phyloP scores from a whole-genome alignment of 352 stramenopile genomes.

The Plasmopara muralis region DNA sequence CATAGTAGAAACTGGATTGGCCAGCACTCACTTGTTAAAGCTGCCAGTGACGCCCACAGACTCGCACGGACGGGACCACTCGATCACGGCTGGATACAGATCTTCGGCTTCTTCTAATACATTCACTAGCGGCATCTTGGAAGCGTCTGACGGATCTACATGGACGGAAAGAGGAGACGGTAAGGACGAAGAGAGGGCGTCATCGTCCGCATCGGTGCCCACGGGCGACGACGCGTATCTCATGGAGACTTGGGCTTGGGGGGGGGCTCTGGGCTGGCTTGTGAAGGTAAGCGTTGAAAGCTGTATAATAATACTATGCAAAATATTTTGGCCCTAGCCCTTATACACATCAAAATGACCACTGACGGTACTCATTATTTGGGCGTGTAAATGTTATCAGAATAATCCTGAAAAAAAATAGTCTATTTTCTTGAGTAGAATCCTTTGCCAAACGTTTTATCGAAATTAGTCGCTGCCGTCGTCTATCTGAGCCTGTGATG shows the following conservation, averaged over 20 bases:
- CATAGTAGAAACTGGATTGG: too few relatives aligned
- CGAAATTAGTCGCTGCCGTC: too few relatives aligned
- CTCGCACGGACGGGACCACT: slow-evolving; percentile 47
- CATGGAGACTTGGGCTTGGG: slow-evolving; percentile 14
- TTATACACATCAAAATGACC: too few relatives aligned
- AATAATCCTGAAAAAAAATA: too few relatives aligned
- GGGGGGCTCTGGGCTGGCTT: neutral
- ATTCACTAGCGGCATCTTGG: slow-evolving; percentile 19
- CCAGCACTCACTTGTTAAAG: slow-evolving; percentile 66
- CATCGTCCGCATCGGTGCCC: slow-evolving; percentile 1
- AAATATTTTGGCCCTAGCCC: neutral
- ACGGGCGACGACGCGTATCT: slow-evolving; percentile 6
- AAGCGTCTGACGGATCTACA: slow-evolving; percentile 1
- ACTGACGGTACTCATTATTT: too few relatives aligned
- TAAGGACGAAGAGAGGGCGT: slow-evolving; percentile 7
- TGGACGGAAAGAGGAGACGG: slow-evolving; percentile 1
- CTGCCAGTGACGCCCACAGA: slow-evolving; percentile 66
- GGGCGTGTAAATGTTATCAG: too few relatives aligned
- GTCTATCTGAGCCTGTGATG: too few relatives aligned
- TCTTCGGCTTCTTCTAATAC: slow-evolving; percentile 41
- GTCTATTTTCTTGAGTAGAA: too few relatives aligned
- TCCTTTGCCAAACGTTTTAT: too few relatives aligned
- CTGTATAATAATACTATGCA: neutral
- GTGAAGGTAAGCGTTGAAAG: neutral
- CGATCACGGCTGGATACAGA: slow-evolving; percentile 50